phyloP scores from a whole-genome alignment of 1,284 basidiomycete genomes.

The Phellinidium pouzarii region DNA sequence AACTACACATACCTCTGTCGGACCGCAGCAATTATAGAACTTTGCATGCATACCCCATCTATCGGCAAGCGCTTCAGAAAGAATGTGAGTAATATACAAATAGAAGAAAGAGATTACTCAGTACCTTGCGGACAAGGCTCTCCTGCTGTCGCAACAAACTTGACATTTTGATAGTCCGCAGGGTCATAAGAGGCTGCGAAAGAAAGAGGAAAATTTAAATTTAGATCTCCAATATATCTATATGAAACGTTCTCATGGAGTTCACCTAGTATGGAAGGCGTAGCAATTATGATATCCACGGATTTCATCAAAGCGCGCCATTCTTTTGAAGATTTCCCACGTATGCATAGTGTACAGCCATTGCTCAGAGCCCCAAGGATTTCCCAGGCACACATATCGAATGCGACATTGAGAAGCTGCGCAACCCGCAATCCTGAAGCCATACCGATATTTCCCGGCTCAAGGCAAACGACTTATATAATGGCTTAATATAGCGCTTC shows the following conservation, averaged over 20 bases:
- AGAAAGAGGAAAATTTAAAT: slow-evolving; percentile 4
- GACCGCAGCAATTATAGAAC: slow-evolving; percentile 45
- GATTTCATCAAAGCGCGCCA: slow-evolving; percentile 51
- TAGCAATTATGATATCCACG: slow-evolving; percentile 50
- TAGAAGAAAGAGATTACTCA: background rate
- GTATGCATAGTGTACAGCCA: slow-evolving; percentile 47
- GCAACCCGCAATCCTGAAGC: slow-evolving; percentile 46
- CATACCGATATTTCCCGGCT: slow-evolving; percentile 52
- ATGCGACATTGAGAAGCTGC: slow-evolving; percentile 53
- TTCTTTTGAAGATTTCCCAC: slow-evolving; percentile 48
- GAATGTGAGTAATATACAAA: background rate
- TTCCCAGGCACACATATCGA: slow-evolving; percentile 62
- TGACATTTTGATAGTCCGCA: slow-evolving; percentile 49
- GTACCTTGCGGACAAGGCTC: slow-evolving; percentile 53
- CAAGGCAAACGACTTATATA: slow-evolving; percentile 42
- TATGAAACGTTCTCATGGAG: background rate
- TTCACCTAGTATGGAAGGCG: slow-evolving; percentile 43
- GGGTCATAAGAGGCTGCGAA: slow-evolving; percentile 40
- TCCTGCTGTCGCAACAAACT: slow-evolving; percentile 51
- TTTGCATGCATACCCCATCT: slow-evolving; percentile 38
- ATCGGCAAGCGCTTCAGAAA: slow-evolving; percentile 41
- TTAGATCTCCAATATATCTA: too few relatives aligned
- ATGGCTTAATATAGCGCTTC: slow-evolving; percentile 9
- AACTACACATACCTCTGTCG: slow-evolving; percentile 36
- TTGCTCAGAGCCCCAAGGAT: slow-evolving; percentile 50